Evolutionary conservation across 2,329 filamentous ascomycete genomes (phyloP).

Genomic region (Pseudovirgaria hyperparasitica): DNA sequence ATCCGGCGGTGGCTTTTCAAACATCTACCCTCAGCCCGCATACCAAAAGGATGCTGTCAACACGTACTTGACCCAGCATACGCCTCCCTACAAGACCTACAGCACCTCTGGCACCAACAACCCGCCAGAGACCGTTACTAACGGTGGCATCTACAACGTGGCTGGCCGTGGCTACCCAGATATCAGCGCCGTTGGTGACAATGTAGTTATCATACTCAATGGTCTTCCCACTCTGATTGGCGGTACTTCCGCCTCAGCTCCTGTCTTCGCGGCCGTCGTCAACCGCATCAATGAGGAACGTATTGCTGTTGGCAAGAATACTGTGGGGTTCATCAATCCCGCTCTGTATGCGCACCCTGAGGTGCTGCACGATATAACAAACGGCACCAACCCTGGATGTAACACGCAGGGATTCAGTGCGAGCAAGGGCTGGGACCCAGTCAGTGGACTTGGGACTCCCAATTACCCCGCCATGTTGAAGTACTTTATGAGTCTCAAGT

Average conservation of each 20-base stretch:
- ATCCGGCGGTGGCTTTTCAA: constrained; percentile 27
- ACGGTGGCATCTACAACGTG: too few relatives aligned
- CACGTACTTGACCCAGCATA: constrained; percentile 16
- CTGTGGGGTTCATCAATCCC: constrained; percentile 31
- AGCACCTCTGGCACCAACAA: too few relatives aligned
- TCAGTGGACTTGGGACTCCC: constrained; percentile 5
- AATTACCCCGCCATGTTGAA: constrained; percentile 1
- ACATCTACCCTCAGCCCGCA: constrained; percentile 16
- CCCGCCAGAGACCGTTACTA: too few relatives aligned
- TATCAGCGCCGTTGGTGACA: constrained; percentile 24
- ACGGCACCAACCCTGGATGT: constrained; percentile 10
- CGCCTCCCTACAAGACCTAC: constrained; percentile 7
- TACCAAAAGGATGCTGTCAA: constrained; percentile 27
- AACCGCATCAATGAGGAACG: constrained; percentile 34
- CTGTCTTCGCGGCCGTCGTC: constrained; percentile 35
- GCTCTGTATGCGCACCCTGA: constrained; percentile 31
- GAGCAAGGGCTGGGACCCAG: constrained; percentile 12
- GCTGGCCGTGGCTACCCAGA: too few relatives aligned
- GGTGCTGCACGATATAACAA: constrained; percentile 10
- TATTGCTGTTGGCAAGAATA: constrained; percentile 20
- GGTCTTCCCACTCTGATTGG: constrained; percentile 31
- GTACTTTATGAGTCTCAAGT: not conserved
- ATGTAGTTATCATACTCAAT: constrained; percentile 25
- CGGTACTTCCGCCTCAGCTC: constrained; percentile 40
- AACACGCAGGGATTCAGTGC: constrained; percentile 9